Evolutionary conservation across 2,329 filamentous ascomycete genomes (phyloP).

Genomic region (Albophoma yamanashiensis): DNA sequence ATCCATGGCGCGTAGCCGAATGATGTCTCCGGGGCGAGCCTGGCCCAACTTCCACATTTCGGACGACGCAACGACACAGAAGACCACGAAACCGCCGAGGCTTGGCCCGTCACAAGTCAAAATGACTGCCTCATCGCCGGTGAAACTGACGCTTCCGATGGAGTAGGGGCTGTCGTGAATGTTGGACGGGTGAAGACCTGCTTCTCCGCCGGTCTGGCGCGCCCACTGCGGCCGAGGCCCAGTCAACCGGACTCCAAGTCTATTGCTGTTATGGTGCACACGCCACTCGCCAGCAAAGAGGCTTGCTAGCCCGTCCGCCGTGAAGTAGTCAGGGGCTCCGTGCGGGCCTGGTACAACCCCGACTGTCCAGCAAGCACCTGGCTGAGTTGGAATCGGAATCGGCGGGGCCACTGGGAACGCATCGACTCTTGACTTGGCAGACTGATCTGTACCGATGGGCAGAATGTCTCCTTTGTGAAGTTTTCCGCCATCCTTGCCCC

Average conservation of each 20-base stretch:
- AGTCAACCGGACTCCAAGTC: constrained; percentile 25
- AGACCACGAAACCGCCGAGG: constrained; percentile 29
- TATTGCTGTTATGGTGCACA: constrained; percentile 29
- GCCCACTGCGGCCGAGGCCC: constrained; percentile 27
- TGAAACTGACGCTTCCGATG: constrained; percentile 30
- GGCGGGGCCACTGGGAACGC: background rate
- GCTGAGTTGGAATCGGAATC: constrained; percentile 12
- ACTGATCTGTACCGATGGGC: constrained; percentile 4
- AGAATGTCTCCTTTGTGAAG: constrained; percentile 19
- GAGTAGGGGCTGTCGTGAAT: constrained; percentile 28
- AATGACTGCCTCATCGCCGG: constrained; percentile 28
- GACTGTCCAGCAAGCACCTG: constrained; percentile 17
- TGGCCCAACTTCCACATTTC: constrained; percentile 33
- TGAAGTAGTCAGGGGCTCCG: constrained; percentile 25
- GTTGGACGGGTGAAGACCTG: constrained; percentile 30
- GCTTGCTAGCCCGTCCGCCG: constrained; percentile 14
- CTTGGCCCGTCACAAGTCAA: constrained; percentile 28
- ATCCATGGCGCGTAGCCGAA: constrained; percentile 19
- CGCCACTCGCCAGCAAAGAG: constrained; percentile 25
- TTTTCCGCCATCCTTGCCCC: constrained; percentile 21
- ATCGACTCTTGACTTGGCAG: background rate
- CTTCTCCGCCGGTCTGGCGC: constrained; percentile 23
- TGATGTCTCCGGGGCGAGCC: constrained; percentile 24
- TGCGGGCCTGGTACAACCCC: constrained; percentile 27
- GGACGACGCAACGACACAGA: constrained; percentile 23